Base-by-base conservation (phyloP, 371 early-diverging fungal species). In the Smittium mucronatum region DNA sequence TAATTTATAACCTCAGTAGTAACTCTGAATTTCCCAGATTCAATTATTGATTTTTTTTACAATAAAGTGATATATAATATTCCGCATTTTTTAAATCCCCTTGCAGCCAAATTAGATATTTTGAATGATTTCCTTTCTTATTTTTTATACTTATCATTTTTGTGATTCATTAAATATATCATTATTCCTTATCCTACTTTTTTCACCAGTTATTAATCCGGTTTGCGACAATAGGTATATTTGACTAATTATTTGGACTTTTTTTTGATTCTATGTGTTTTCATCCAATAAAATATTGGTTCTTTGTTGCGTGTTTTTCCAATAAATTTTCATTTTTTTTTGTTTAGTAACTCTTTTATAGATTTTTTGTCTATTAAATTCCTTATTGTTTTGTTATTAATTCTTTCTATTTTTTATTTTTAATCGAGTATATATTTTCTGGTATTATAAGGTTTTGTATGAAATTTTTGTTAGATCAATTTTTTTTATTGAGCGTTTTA, bases 191-290 rank as follows among this genome's bases (percentile, higher is more conserved):
- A 8, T 33, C 34, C 36, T 65, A 31, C 26, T 21, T 5, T 65
- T 36, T 36, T 65, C 36, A 15, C 65, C 65, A n/a, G 65, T 65
- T 33, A 65, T 65, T n/a, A 33, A n/a, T 2, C 30, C 65, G 15
- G 17, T 36, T n/a, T 65, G 34, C 17, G n/a, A 65, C 8, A 65
- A 31, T 65, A 33, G 65, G 5, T 11, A 31, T 31, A 65, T n/a
- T 11, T 34, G 36, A 33, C 65, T 31, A 15, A n/a, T 33, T 2
- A 65, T 65, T 65, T 65, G 2, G 65, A 34, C 65, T 65, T 11
- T 28, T 32, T 11, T 32, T 65, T 33, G 17, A 65, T 31, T 65
- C 5, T 33, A n/a, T 36, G 28, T 31, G 34, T 15, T 65, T 65
- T 5, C n/a, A 25, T 2, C 65, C 65, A 65, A 36, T 36, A 32